phyloP scores from a whole-genome alignment of 2,329 filamentous ascomycete genomes.

The Metarhizium rileyi region DNA sequence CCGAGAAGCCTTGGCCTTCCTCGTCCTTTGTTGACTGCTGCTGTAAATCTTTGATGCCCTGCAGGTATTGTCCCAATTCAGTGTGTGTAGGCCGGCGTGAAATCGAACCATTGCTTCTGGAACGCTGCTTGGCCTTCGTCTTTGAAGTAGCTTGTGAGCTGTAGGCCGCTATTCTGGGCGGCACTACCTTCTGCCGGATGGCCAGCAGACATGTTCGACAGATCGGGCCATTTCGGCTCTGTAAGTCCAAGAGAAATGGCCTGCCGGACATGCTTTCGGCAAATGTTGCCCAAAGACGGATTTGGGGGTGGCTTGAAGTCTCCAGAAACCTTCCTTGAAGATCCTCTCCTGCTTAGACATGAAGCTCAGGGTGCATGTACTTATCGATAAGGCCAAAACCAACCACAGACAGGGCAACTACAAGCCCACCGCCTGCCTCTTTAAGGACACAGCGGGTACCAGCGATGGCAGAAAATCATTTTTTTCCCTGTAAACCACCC shows the following conservation, averaged over 20 bases:
- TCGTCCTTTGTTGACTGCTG: constrained; percentile 11
- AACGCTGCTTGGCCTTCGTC: constrained; percentile 11
- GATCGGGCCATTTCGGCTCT: constrained; percentile 24
- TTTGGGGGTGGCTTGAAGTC: neutral
- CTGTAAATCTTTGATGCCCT: constrained; percentile 18
- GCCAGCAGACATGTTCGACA: constrained; percentile 27
- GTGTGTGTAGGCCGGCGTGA: constrained; percentile 16
- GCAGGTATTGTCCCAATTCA: constrained; percentile 19
- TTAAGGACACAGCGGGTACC: neutral
- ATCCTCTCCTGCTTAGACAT: neutral
- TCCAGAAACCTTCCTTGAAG: neutral
- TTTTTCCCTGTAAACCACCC: constrained; percentile 15
- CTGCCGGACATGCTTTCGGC: constrained; percentile 25
- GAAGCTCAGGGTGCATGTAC: neutral
- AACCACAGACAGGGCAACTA: too few species aligned
- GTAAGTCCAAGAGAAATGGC: constrained; percentile 25
- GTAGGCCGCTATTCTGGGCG: constrained; percentile 21
- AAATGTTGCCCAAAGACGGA: neutral
- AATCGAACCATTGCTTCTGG: constrained; percentile 9
- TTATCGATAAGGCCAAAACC: constrained; percentile 27
- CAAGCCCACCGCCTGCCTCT: constrained; percentile 23
- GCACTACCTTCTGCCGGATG: constrained; percentile 19
- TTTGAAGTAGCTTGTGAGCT: constrained; percentile 19
- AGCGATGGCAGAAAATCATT: constrained; percentile 27
- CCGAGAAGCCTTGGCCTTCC: constrained; percentile 17